Base-by-base conservation (phyloP, 768 basidiomycete species). In the Pulveroboletus sp. region DNA sequence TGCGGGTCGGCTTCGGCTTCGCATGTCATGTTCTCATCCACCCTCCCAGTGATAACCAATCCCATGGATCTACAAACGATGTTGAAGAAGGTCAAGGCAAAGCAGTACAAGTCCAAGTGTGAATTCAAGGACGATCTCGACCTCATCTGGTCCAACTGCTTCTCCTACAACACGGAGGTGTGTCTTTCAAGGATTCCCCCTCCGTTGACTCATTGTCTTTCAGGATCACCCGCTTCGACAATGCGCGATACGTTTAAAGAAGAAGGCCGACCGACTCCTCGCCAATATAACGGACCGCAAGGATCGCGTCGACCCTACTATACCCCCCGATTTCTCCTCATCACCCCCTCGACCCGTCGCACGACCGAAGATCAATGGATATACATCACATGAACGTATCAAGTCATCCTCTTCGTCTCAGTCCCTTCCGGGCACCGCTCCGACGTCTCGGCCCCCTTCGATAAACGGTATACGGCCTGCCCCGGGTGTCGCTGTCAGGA, bases 1-100 rank as follows among this genome's bases (percentile, higher is more conserved):
- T 92, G 54, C 51, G 85, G 72, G 36, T 40, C 12, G 47, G 31
- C 31, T 49, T 40, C 11, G 1, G 37, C 45, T 36, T 47, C 29
- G 27, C 31, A 38, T 30, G 38, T 1, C 36, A 29, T 38, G 34
- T 17, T 45, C 29, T 51, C 49, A 58, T 53, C 45, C 32, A 14
- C 7, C 29, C 30, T 57, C 19, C 11, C 62, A 98, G 96, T 95
- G 58, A 96, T 99, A 67, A 72, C 85, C 47, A 83, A 83, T 54
- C 93, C 96, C 5, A 99, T 99, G 96, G 96, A 99, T 73, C 76
- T 98, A 37, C 83, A 84, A 53, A 89, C 93, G 0, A 89, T 99
- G 80, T 76, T 86, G 44, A 92, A 85, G 78, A 94, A 94, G 70
- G 87, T 97, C 64, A 98, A 96, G 73, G 74, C 79, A 50, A 90